Base-by-base conservation (phyloP, 2,329 filamentous ascomycete genomes). In the Microascus cirrosus region DNA sequence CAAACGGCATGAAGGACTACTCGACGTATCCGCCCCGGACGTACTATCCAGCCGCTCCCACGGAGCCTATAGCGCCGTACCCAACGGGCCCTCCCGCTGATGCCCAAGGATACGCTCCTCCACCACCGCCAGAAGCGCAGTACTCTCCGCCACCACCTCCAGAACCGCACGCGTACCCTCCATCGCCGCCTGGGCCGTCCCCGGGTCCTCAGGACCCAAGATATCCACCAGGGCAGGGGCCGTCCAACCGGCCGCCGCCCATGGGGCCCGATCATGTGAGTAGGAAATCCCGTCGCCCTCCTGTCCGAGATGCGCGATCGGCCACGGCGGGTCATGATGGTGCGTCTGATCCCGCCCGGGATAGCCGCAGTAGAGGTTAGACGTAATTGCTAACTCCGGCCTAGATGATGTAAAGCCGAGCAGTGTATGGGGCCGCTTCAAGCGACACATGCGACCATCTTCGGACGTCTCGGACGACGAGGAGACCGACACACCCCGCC, bases 241-340 rank as follows among this genome's bases (percentile, higher is more conserved):
- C 64, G 50, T 62, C 62, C 60, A 57, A 61, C 66, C 60, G 66
- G 67, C 59, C 68, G 67, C 58, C 68, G 65, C 55, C 55, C 58
- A 65, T 65, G 57, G 67, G 69, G 58, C 71, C 72, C 67, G 70
- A 73, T 63, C 71, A 75, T 73, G 73, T 75, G 73, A 75, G 73
- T 75, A 65, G 71, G 63, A 64, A 66, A 62, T 62, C 66, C 68
- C 68, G 63, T 63, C 62, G 62, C 62, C 63, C 28, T 53, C 45
- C 25, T 42, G 32, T 48, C 55, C 55, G 55, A 57, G 55, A 52
- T 57, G 55, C 48, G 32, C 55, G 55, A 20, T 53, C 48, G 50
- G 28, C 48, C 45, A 18, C 10, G 13, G 50, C 22, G n/a, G 20
- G 45, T 24, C 20, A 52, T 22, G 55, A 57, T 42, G 55, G 55